Percentiles rank a stretch among this genome's conserved stretches.
phyloP scores from a whole-genome alignment of 2,329 filamentous ascomycete species.

The Fusarium gaditjirri region DNA sequence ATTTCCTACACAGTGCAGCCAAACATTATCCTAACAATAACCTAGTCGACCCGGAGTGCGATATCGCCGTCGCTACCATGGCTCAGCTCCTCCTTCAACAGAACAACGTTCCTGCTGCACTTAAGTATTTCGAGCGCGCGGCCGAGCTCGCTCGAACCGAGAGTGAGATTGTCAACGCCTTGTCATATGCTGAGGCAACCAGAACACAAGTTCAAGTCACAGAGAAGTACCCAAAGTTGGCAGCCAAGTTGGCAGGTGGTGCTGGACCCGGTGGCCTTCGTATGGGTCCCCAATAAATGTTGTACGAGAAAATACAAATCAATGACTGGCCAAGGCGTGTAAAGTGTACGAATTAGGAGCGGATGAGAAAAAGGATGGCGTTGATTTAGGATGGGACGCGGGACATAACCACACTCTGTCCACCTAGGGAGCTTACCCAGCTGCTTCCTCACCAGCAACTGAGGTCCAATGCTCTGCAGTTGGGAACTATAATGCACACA shows the following conservation, averaged over 20 bases:
- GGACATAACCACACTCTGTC: conserved; percentile 25
- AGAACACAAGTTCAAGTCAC: conserved; percentile 94
- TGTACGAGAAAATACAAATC: conserved; percentile 38
- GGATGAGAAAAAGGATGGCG: conserved; percentile 33
- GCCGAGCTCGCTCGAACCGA: conserved; percentile 95
- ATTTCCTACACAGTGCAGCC: conserved; percentile 4
- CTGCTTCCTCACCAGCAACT: conserved; percentile 39
- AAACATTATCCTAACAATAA: conserved; percentile 48
- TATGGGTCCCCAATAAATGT: conserved; percentile 49
- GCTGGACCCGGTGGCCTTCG: conserved; percentile 51
- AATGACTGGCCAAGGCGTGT: conserved; percentile 36
- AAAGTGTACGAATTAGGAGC: conserved; percentile 46
- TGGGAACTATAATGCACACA: conserved; percentile 46
- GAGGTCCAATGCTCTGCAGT: conserved; percentile 43
- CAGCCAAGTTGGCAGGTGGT: conserved; percentile 68
- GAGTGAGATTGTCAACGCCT: conserved; percentile 93
- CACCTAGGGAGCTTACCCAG: conserved; percentile 27
- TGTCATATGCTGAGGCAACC: conserved; percentile 97
- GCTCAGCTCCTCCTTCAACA: conserved; percentile 96
- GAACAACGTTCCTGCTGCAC: conserved; percentile 93
- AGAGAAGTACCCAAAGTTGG: conserved; percentile 85
- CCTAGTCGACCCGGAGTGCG: conserved; percentile 94
- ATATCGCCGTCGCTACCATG: conserved; percentile 99
- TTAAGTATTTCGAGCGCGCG: conserved; percentile 96
- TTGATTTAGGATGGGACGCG: conserved; percentile 32